Evolutionary conservation across 1,284 basidiomycete genomes (phyloP), one percentile per base, ranked within the genome.

Genomic region (Golubevia pallescens): DNA sequence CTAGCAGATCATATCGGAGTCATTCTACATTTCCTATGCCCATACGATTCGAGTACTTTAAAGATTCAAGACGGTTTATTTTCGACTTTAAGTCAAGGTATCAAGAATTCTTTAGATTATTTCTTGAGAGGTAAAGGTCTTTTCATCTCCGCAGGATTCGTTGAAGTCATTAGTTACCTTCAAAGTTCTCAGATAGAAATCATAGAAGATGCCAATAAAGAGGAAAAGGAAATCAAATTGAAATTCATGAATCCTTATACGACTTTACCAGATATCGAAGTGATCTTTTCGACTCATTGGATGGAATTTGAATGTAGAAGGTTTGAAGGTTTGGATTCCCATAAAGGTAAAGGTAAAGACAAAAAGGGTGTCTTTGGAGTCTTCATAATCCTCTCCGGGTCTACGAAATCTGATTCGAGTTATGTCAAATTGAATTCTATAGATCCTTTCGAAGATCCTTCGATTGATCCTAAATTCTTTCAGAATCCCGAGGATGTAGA

Each of bases 151-250:
- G 19, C 66, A 7, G 63, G 63, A 20, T 38, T 57, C 19, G 53
- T 66, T 48, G 66, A 67, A 51, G 42, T 55, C 20, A 58, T 55
- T 28, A 61, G 61, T 14, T 67, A 48, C 32, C 48, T 67, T 14
- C 34, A n/a, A 20, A 66, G 62, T 8, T n/a, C 58, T 14, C 34
- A 67, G 20, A 24, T 62, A 21, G 42, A 61, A 28, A 2, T 52
- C 10, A 7, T 59, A 5, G 24, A 34, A 13, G 48, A 13, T n/a
- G 8, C 24, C n/a, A n/a, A 24, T 13, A 51, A 16, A 8, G 32
- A 24, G 8, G 34, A 28, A 16, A 20, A n/a, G 10, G 34, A 38
- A 3, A 13, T 67, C 13, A 42, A 53, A 8, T n/a, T 67, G 2
- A 24, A 64, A 7, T 64, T 62, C 21, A 53, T 23, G 7, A 58